Base-by-base conservation (phyloP, 148 eudicot genomes). In the Silene uniflora region DNA sequence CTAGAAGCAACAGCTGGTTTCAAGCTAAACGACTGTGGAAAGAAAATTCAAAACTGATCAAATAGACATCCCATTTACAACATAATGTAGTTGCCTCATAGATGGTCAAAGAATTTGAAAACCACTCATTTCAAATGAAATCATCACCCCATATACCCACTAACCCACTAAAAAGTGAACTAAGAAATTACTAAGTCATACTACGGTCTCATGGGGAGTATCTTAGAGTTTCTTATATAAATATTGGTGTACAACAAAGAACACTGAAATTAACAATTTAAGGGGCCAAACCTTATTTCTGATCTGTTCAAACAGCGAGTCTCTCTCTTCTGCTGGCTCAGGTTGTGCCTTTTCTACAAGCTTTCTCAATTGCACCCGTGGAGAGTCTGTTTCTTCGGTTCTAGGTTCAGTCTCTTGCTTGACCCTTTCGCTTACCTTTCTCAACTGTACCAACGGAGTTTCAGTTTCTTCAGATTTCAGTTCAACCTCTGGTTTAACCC, bases 231-330 rank as follows among this genome's bases (percentile, higher is more conserved):
- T 10, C 16, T 49, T 16, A 11, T 49, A 14, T 10, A 14, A 49
- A 49, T 11, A 49, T 49, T 49, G 13, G 55, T 49, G 55, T 10
- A 35, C 42, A 63, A 63, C 27, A 63, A 63, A 4, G 14, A 63
- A 24, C 67, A 61, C 12, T 35, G n/a, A 73, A 55, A 29, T 54
- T 16, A 55, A 64, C 35, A 64, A 67, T 5, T 10, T 14, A n/a
- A 24, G 47, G 66, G 12, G 32, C 24, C 78, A 61, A 3, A 95
- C 99, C 97, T 92, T 89, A 81, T 86, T 79, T 81, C 96, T 83
- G 79, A 95, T 95, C 69, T 95, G 96, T 83, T 90, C 91, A 77
- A 95, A 75, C 42, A 91, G 74, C 7, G 92, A 83, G 81, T 87
- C 94, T 84, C 86, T 87, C 62, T 93, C 95, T 62, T 93, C 98